Percentiles rank a stretch among this genome's conserved stretches.
Conservation (phyloP, 495 filamentous ascomycete species). For the Letharia lupina region DNA sequence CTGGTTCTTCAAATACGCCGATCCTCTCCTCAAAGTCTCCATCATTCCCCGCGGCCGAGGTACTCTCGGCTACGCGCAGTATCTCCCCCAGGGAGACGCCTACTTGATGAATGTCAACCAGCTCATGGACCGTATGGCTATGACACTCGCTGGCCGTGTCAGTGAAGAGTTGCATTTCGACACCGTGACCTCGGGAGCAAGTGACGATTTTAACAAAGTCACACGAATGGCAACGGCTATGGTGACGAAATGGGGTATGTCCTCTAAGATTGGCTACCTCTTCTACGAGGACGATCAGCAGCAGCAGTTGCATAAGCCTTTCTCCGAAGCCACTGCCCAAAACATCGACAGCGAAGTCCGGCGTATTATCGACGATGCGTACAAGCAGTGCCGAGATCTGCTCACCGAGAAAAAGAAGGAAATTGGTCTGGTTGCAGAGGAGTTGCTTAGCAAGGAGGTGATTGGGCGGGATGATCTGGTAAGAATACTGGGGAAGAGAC, state of each 20-base stretch:
- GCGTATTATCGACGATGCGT: conserved; percentile 81
- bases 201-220: conserved; percentile 98
- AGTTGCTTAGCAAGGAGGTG: conserved; percentile 85
- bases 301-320: conserved; percentile 82
- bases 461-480: conserved; percentile 85
- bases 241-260: conserved; percentile 99
- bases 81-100: conserved; percentile 79
- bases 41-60: conserved; percentile 96
- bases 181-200: conserved; percentile 87
- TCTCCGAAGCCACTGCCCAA: conserved; percentile 86
- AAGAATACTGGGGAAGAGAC: conserved; percentile 70
- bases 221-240: conserved; percentile 90
- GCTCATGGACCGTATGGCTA: conserved; percentile 99
- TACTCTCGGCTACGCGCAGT: conserved; percentile 91
- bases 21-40: conserved; percentile 93
- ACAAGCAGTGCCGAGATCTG: conserved; percentile 79
- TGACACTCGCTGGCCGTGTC: conserved; percentile 92
- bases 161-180: conserved; percentile 94
- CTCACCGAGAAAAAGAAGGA: conserved; percentile 79
- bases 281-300: conserved; percentile 78
- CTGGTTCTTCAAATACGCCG: conserved; percentile 94
- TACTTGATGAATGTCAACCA: conserved; percentile 94
- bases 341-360: conserved; percentile 86
- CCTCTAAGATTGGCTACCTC: conserved; percentile 79
- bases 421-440: conserved; percentile 83